Percentiles rank a stretch among this genome's conserved stretches.
These are phyloP conservation scores for Trypanosoma caninum DNA, from an alignment of 208 protist species.

Conservation along the genomic window DNA sequence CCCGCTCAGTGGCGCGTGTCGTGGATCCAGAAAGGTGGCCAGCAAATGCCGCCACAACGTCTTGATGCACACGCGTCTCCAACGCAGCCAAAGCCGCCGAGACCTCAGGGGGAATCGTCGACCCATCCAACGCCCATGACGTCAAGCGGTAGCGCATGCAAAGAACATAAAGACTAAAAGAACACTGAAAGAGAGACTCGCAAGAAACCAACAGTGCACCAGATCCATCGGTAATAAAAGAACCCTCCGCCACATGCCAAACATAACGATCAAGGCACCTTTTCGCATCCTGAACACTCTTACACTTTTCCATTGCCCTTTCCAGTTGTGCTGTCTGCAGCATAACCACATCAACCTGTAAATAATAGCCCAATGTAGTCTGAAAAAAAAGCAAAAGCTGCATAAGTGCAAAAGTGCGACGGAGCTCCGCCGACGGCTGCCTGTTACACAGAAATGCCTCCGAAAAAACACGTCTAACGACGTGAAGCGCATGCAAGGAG, in stretches of 20 bases:
- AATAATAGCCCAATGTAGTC: conserved; percentile 58
- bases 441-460: conserved; percentile 59
- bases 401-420: conserved; percentile 55
- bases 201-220: conserved; percentile 47
- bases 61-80: conserved; percentile 60
- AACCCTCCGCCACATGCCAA: conserved; percentile 66
- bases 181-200: conserved; percentile 33
- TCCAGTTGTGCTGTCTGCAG: conserved; percentile 40
- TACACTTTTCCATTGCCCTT: conserved; percentile 33
- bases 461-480: conserved; percentile 45
- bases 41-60: conserved; percentile 58
- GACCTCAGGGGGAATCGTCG: conserved; percentile 61
- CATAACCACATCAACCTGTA: conserved; percentile 78
- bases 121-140: conserved; percentile 64
- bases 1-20: conserved; percentile 47
- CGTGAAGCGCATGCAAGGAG: conserved; percentile 56
- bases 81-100: conserved; percentile 55
- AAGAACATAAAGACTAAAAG: conserved; percentile 47
- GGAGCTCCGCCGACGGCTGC: conserved; percentile 52
- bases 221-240: conserved; percentile 56
- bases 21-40: conserved; percentile 46
- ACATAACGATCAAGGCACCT: conserved; percentile 70
- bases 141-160: conserved; percentile 61
- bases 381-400: conserved; percentile 66
- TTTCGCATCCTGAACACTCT: conserved; percentile 71